Evolutionary conservation across 2,329 filamentous ascomycete species (phyloP), one percentile per base, ranked within the genome.

Genomic region (Zasmidium angulare): DNA sequence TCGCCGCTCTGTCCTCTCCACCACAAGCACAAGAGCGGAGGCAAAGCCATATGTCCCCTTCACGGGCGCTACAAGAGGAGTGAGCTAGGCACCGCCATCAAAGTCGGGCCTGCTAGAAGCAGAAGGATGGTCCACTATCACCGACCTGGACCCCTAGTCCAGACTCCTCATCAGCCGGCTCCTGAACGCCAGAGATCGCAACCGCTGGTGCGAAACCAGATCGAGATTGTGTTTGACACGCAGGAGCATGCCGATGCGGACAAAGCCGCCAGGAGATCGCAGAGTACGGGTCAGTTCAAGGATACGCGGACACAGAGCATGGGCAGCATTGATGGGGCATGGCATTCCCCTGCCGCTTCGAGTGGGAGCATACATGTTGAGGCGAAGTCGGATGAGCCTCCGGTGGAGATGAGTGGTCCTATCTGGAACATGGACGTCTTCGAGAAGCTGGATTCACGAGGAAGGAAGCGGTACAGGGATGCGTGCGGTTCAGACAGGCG

Each of bases 1-100:
- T 78, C 76, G 53, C 77, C 76, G 3, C 65, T 79, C 4, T 79
- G 78, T 60, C 78, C 78, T 2, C 64, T 74, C 26, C 72, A 73
- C 58, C 66, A 72, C 9, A 72, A 68, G 56, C 71, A 77, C 63
- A 68, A 69, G 48, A 72, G 69, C 56, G 69, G 71, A 24, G 74
- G 74, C 10, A 71, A 63, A 49, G 72, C 70, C 1, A 71, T 76
- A 31, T 79, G 76, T 66, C 72, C 74, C 1, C 67, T 71, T 61
- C 77, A 79, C 68, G 73, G 75, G 23, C 61, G 71, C 23, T 69
- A 67, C 40, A 65, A 57, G 55, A 60, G 55, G 36, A 49, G 24
- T 7, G 63, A 55, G 20, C 23, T 19, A n/a, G 46, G 40, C 12
- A 53, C 22, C 19, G 21, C 31, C 10, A 29, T 54, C 24, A 46